Conservation (phyloP, 2,329 filamentous ascomycete species). For the Rhinocladiella mackenziei region DNA sequence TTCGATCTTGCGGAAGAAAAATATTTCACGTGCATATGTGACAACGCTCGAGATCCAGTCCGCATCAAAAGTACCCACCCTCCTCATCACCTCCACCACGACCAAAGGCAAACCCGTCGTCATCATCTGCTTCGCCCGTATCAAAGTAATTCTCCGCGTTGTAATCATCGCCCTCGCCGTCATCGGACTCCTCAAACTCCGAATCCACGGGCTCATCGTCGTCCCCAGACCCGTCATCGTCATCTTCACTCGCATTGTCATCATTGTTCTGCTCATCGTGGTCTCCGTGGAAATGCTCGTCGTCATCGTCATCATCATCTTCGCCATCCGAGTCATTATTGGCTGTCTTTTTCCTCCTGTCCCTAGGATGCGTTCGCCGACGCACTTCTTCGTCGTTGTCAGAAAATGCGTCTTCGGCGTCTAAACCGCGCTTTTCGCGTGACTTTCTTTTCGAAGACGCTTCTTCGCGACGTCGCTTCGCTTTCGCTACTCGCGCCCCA, state of each 20-base stretch:
- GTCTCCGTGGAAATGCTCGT: no score
- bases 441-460: no score
- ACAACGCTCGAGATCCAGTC: no score
- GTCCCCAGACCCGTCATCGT: constrained; percentile 43
- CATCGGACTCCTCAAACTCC: constrained; percentile 58
- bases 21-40: no score
- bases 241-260: constrained; percentile 34
- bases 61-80: constrained; percentile 8
- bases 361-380: constrained; percentile 6
- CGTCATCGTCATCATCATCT: constrained; percentile 40
- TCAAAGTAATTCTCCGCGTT: constrained; percentile 63
- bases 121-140: constrained; percentile 53
- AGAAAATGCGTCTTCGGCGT: constrained; percentile 35
- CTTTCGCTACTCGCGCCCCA: constrained; percentile 12
- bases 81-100: constrained; percentile 49
- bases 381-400: constrained; percentile 37
- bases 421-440: constrained; percentile 34
- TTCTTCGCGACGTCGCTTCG: constrained; percentile 12
- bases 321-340: constrained; percentile 32
- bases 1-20: no score
- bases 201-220: constrained; percentile 55
- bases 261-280: constrained; percentile 28
- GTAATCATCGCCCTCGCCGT: constrained; percentile 58
- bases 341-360: constrained; percentile 7
- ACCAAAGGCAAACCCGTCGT: constrained; percentile 44